Percentiles rank a stretch among this genome's conserved stretches.
Conservation (phyloP, 129 eudicot genomes). For the Lactuca sativa region DNA sequence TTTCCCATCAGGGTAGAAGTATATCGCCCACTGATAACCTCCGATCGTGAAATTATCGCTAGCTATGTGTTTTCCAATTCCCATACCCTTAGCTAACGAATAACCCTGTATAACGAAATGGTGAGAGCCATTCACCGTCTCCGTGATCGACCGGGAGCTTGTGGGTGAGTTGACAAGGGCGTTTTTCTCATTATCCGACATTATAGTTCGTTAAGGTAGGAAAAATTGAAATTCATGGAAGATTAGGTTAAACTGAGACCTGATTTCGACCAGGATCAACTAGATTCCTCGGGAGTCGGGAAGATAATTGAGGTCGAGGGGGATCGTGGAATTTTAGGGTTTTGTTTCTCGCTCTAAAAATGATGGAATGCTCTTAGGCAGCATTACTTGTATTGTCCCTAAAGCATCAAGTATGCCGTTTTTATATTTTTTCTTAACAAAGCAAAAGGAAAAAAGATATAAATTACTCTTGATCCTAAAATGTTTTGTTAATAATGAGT, state of each 20-base stretch:
- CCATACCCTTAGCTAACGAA: constrained; percentile 88
- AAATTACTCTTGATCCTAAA: too few species aligned
- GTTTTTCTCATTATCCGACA: constrained; percentile 33
- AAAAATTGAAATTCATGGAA: constrained; percentile 19
- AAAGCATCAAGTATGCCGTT: too few species aligned
- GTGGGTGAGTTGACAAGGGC: constrained; percentile 44
- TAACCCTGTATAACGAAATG: constrained; percentile 74
- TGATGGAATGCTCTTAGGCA: neutral
- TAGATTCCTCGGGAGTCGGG: neutral
- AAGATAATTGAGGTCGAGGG: neutral
- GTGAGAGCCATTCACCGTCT: constrained; percentile 84
- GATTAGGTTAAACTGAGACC: constrained; percentile 1
- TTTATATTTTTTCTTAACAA: too few species aligned
- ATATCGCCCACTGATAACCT: constrained; percentile 90
- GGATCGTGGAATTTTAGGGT: constrained; percentile 17
- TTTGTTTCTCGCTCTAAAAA: constrained; percentile 14
- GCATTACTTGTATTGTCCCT: neutral
- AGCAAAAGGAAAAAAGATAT: too few species aligned
- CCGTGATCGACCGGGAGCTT: constrained; percentile 71
- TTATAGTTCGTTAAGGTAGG: constrained; percentile 12
- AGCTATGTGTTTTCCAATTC: constrained; percentile 83
- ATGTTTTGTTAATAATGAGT: too few species aligned
- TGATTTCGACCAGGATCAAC: constrained; percentile 14
- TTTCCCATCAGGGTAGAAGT: constrained; percentile 84
- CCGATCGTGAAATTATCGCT: constrained; percentile 84